These are phyloP conservation scores for Cymodocea nodosa DNA, from an alignment of 116 monocot genomes.

Conservation along the genomic window DNA sequence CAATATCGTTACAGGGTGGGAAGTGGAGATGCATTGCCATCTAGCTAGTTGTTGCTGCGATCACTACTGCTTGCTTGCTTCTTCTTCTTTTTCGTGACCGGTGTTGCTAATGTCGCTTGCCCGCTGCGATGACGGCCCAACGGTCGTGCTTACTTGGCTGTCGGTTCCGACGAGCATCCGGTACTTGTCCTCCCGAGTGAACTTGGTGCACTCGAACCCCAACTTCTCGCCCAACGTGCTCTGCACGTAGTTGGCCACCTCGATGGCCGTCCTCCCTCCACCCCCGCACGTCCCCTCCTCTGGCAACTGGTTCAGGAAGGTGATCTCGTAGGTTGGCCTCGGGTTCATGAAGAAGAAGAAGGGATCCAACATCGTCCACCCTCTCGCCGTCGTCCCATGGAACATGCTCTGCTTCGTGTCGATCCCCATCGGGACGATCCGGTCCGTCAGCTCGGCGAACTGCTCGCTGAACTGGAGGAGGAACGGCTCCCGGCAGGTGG, in stretches of 20 bases:
- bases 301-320: slow-evolving; percentile 40
- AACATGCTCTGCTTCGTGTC: slow-evolving; percentile 21
- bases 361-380: slow-evolving; percentile 27
- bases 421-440: slow-evolving; percentile 26
- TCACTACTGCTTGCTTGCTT: no score
- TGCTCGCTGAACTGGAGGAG: slow-evolving; percentile 22
- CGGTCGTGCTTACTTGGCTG: no score
- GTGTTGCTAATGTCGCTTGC: no score
- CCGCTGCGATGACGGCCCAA: no score
- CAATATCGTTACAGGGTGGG: no score
- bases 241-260: slow-evolving; percentile 6
- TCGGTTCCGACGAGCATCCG: no score
- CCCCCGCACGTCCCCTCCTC: neutral
- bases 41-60: no score
- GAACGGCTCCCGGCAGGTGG: slow-evolving; percentile 43
- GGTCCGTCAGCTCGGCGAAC: slow-evolving; percentile 23
- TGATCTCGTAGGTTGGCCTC: slow-evolving; percentile 68
- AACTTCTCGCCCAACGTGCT: no score
- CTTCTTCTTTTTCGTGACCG: no score
- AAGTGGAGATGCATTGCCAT: no score
- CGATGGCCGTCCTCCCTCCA: slow-evolving; percentile 1
- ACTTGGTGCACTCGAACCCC: no score
- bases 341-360: slow-evolving; percentile 97
- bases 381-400: slow-evolving; percentile 26
- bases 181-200: no score